These are phyloP conservation scores for Neonectria hederae DNA, from an alignment of 2,329 filamentous ascomycete species.

Conservation along the genomic window DNA sequence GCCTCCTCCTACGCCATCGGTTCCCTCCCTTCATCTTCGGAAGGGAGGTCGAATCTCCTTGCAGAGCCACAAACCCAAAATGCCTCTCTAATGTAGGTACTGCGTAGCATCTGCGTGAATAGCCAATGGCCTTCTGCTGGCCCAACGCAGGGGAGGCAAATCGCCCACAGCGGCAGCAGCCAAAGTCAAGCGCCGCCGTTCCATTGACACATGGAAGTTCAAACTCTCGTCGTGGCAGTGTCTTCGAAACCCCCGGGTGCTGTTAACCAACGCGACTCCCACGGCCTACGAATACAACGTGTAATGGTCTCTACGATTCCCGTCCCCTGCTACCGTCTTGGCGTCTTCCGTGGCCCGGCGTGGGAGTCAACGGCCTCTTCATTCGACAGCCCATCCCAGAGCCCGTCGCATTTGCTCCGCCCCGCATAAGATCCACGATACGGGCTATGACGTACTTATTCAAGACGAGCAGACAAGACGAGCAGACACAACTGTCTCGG, in stretches of 20 bases:
- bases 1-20: slow-evolving; percentile 42
- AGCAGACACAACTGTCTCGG: neutral
- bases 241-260: slow-evolving; percentile 10
- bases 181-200: slow-evolving; percentile 19
- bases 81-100: neutral
- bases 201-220: neutral
- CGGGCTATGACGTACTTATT: neutral
- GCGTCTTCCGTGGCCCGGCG: slow-evolving; percentile 7
- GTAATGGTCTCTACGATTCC: neutral
- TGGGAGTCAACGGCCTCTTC: slow-evolving; percentile 10
- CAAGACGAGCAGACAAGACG: neutral
- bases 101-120: neutral
- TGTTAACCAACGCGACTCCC: slow-evolving; percentile 6
- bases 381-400: slow-evolving; percentile 15
- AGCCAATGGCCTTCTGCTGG: neutral
- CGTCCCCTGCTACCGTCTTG: slow-evolving; percentile 7
- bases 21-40: slow-evolving; percentile 21
- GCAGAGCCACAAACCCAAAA: neutral
- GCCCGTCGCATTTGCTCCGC: slow-evolving; percentile 4
- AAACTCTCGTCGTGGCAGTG: neutral
- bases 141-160: neutral
- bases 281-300: neutral
- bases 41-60: neutral
- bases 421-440: slow-evolving; percentile 6
- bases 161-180: neutral